Evolutionary conservation across 1,139 yeast species (phyloP), one percentile per base, ranked within the genome.

Genomic region (Blastobotrys ciferrii): DNA sequence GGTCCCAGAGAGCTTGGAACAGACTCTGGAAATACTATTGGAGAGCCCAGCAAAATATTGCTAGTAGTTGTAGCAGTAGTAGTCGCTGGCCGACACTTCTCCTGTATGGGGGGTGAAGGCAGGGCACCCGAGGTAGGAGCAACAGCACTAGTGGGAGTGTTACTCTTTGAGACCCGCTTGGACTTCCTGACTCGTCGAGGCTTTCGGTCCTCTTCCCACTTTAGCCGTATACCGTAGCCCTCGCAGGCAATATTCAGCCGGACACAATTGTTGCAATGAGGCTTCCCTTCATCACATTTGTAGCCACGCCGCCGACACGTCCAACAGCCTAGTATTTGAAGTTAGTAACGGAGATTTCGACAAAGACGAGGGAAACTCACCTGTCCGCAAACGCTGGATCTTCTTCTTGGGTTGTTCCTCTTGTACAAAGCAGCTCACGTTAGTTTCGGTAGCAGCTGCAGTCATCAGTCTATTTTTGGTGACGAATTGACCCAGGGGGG

Each of bases 271-370:
- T 51, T 49, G 45, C 62, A 58, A n/a, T 69, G 60, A 0, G 95
- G 95, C 58, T 78, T 80, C 1, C 70, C 72, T 63, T 87, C 95
- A 62, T 87, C 95, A 71, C 96, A 87, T 62, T 87, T 87, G 50
- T 87, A 91, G 47, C 95, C 73, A 62, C 95, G 73, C 59, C 78
- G 75, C 61, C 87, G 85, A 65, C 96, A 87, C 0, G 92, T 84
- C 53, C 83, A 78, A 65, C 96, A 87, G 0, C 95, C 95, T 53
- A 45, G 18, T 9, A 33, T 6, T 11, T 6, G 14, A 15, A n/a
- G 32, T 40, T 37, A 45, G 42, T 20, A 17, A n/a, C 23, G 12
- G 14, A 9, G 17, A 9, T 19, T 13, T n/a, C n/a, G n/a, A n/a
- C n/a, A n/a, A n/a, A n/a, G n/a, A n/a, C n/a, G n/a, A 11, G 32